Evolutionary conservation across 176 grass and related monocot species (phyloP).

Genomic region (Coix lacrymajobi): DNA sequence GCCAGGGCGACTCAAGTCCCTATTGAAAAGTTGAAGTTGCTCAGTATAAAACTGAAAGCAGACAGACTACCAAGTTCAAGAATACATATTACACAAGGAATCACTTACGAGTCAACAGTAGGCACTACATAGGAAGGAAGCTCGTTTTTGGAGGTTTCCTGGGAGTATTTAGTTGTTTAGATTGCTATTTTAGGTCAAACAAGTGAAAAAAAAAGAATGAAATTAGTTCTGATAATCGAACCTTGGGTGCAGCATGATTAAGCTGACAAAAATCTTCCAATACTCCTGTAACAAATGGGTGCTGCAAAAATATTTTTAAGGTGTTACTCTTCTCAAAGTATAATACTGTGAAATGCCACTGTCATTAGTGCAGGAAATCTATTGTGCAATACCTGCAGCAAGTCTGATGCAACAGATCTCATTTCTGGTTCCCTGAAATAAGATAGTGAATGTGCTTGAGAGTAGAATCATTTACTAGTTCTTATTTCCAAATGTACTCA

Average conservation of each 20-base stretch:
- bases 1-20: conserved; percentile 25
- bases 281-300: conserved; percentile 77
- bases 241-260: conserved; percentile 38
- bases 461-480: neutral
- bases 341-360: neutral
- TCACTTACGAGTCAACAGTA: conserved; percentile 28
- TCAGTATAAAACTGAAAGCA: neutral
- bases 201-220: neutral
- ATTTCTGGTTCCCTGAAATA: conserved; percentile 40
- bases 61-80: neutral
- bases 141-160: conserved; percentile 24
- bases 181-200: neutral
- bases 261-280: conserved; percentile 48
- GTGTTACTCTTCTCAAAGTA: conserved; percentile 11
- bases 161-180: conserved; percentile 16
- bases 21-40: conserved; percentile 10
- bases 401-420: conserved; percentile 32
- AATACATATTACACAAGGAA: neutral
- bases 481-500: neutral
- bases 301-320: conserved; percentile 49
- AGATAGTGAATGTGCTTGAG: neutral
- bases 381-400: conserved; percentile 36
- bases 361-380: neutral
- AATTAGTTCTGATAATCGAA: conserved; percentile 20
- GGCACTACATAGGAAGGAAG: neutral